Base-by-base conservation (phyloP, 2,329 filamentous ascomycete genomes). In the Fusarium sp. region DNA sequence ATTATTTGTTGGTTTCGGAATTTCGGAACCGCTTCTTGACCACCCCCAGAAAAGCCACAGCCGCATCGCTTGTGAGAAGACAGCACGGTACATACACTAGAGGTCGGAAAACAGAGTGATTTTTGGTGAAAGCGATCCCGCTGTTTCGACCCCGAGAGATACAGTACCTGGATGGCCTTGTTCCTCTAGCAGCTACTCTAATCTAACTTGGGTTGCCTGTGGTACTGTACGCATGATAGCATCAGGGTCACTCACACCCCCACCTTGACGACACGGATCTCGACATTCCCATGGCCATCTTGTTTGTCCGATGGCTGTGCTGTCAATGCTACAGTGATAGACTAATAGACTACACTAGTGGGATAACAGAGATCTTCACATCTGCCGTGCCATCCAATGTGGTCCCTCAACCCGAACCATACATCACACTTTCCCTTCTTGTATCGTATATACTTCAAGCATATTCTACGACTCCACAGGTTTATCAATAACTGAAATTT, bases 281-380 rank as follows among this genome's bases (percentile, higher is more conserved):
- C 27, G 24, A 53, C 40, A 20, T 34, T 48, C 45, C 18, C 18
- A 57, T 6, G 45, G 16, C 22, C 44, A 55, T 53, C 45, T 58
- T 52, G 44, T 45, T 58, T 69, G 41, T 40, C 51, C 32, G 45
- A 66, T 55, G 32, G 55, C 32, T 52, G 44, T 56, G 32, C 38
- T 67, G 41, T 46, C 65, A 51, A 52, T 32, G 29, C 53, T 40
- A 46, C 62, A 51, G 52, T 32, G 29, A 54, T 44, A 46, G 8
- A 47, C 57, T 46, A 44, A 24, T 25, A 32, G 34, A 11, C 22
- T 38, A 8, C 43, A 48, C 43, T 27, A 24, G 30, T 45, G 32
- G 64, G 53, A 51, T 54, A 57, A 41, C 59, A 48, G 15, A 40
- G 58, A 69, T 67, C 64, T 67, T 64, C 59, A 52, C 40, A 68